These are phyloP conservation scores for Penicillium desertorum DNA, from an alignment of 495 filamentous ascomycete genomes.

Conservation along the genomic window DNA sequence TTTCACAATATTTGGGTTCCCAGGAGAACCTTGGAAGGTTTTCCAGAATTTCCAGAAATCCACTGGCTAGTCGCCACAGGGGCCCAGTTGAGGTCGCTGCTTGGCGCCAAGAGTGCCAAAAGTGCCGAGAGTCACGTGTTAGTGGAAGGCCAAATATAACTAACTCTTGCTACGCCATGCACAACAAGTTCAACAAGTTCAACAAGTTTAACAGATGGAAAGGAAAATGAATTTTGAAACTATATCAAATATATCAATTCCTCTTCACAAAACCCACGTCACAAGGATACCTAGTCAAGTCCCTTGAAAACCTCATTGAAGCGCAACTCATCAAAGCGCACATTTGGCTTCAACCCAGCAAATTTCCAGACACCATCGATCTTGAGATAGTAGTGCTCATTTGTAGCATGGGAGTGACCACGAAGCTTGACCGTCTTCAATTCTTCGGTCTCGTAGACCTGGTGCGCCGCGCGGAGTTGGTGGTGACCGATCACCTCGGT, in stretches of 20 bases:
- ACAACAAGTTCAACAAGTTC: not conserved
- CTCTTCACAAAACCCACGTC: not conserved
- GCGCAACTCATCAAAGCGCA: slow-evolving; percentile 72
- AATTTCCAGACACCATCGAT: slow-evolving; percentile 80
- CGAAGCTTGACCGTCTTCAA: slow-evolving; percentile 35
- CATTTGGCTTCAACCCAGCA: slow-evolving; percentile 68
- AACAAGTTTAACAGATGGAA: not conserved
- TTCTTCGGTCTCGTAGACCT: slow-evolving; percentile 31
- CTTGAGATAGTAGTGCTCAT: slow-evolving; percentile 72
- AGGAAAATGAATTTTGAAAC: not conserved
- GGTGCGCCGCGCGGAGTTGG: slow-evolving; percentile 75
- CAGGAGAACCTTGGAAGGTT: no score
- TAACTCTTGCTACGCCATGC: not conserved
- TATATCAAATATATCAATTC: not conserved
- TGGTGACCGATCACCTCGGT: slow-evolving; percentile 69
- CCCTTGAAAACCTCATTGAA: slow-evolving; percentile 52
- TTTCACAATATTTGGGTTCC: no score
- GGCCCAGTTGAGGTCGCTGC: no score
- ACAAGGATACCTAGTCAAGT: slow-evolving; percentile 11
- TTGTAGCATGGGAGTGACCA: slow-evolving; percentile 67
- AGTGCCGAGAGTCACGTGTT: no score
- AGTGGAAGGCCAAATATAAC: not conserved
- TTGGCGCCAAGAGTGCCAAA: no score
- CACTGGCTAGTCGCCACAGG: no score
- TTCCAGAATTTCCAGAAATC: no score